Evolutionary conservation across 306 rosid genomes (phyloP).

Genomic region (Ziziphus jujuba): DNA sequence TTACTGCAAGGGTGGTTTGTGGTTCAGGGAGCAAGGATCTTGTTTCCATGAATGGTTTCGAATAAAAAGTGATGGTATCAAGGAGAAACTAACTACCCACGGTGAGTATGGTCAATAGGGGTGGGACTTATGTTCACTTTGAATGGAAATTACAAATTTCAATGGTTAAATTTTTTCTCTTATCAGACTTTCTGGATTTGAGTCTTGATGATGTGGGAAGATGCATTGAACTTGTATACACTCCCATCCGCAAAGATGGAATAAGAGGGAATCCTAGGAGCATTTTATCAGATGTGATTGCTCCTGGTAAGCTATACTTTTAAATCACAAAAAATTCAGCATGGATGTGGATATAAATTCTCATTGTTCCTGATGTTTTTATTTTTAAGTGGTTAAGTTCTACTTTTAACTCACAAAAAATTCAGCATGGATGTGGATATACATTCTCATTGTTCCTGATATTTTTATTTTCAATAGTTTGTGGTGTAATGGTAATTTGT

Average conservation of each 20-base stretch:
- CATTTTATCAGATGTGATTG: constrained; percentile 53
- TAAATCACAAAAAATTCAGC: constrained; percentile 7
- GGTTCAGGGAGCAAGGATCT: constrained; percentile 76
- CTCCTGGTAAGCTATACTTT: constrained; percentile 56
- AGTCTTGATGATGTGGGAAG: constrained; percentile 77
- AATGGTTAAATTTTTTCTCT: constrained; percentile 21
- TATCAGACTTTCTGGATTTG: constrained; percentile 74
- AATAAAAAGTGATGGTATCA: constrained; percentile 46
- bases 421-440: background rate
- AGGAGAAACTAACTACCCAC: constrained; percentile 52
- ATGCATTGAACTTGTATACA: constrained; percentile 71
- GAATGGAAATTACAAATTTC: constrained; percentile 19
- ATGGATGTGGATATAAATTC: background rate
- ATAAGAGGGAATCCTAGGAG: constrained; percentile 59
- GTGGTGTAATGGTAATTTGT: no score
- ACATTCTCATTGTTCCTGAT: no score
- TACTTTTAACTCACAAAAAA: constrained; percentile 1
- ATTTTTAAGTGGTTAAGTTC: no score
- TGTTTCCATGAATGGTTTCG: constrained; percentile 83
- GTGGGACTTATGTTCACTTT: constrained; percentile 9
- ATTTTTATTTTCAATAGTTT: no score
- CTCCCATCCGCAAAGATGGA: constrained; percentile 84
- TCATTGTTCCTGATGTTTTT: no score
- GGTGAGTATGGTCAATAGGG: constrained; percentile 49
- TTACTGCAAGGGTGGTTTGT: constrained; percentile 15